Evolutionary conservation across 1,284 basidiomycete genomes (phyloP).

Genomic region (Mycena sp.): DNA sequence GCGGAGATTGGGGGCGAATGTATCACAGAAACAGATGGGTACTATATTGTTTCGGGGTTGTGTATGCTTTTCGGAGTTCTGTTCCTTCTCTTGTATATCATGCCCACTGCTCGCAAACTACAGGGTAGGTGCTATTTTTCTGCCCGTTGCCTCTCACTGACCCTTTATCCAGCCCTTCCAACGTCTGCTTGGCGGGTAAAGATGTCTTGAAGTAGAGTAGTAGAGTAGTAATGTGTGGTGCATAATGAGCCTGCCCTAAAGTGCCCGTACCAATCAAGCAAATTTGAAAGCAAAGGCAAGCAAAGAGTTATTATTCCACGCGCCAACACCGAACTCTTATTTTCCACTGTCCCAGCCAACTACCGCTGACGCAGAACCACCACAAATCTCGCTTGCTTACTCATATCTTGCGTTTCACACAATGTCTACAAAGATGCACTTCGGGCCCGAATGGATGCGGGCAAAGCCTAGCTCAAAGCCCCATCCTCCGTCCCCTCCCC

Average conservation of each 20-base stretch:
- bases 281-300: too few relatives aligned
- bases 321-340: slow-evolving; percentile 13
- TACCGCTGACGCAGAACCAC: slow-evolving; percentile 32
- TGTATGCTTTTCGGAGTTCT: slow-evolving; percentile 83
- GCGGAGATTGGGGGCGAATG: slow-evolving; percentile 82
- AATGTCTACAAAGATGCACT: slow-evolving; percentile 67
- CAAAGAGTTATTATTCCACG: slow-evolving; percentile 16
- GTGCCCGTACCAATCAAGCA: slow-evolving; percentile 10
- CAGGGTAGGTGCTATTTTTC: slow-evolving; percentile 71
- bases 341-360: slow-evolving; percentile 9
- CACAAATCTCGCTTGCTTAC: too few relatives aligned
- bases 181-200: slow-evolving; percentile 69
- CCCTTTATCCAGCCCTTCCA: slow-evolving; percentile 56
- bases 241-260: not conserved
- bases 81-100: slow-evolving; percentile 81
- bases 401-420: too few relatives aligned
- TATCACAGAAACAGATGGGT: slow-evolving; percentile 89
- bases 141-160: slow-evolving; percentile 8
- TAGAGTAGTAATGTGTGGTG: slow-evolving; percentile 3
- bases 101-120: slow-evolving; percentile 85
- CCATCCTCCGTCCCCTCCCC: slow-evolving; percentile 62
- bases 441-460: slow-evolving; percentile 92
- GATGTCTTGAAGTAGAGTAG: slow-evolving; percentile 44
- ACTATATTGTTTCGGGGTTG: slow-evolving; percentile 85
- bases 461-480: slow-evolving; percentile 66